Evolutionary conservation across 2,329 filamentous ascomycete genomes (phyloP).

Genomic region (Chaetomium sp.): DNA sequence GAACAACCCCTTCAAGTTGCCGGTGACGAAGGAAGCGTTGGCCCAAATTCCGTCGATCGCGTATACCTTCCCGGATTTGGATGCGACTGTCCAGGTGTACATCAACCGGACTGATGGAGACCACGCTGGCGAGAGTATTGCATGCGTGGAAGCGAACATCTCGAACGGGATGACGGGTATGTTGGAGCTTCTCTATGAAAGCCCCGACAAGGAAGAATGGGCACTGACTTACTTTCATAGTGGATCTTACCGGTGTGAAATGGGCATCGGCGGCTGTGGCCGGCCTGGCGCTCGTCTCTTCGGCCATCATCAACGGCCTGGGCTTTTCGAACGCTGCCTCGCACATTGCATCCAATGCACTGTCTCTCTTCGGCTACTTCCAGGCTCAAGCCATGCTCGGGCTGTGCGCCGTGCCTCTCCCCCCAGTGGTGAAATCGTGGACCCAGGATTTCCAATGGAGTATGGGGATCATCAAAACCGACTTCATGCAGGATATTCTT

Average conservation of each 20-base stretch:
- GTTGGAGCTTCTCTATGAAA: neutral
- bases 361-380: conserved; percentile 82
- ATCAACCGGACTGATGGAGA: conserved; percentile 57
- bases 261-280: conserved; percentile 76
- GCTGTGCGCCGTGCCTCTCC: conserved; percentile 65
- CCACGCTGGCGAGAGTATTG: conserved; percentile 49
- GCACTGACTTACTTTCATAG: conserved; percentile 27
- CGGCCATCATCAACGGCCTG: conserved; percentile 73
- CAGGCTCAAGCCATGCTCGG: conserved; percentile 80
- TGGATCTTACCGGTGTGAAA: conserved; percentile 71
- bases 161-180: conserved; percentile 68
- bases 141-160: conserved; percentile 72
- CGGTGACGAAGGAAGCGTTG: conserved; percentile 48
- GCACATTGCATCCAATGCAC: conserved; percentile 76
- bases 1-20: conserved; percentile 50
- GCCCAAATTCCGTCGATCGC: conserved; percentile 66
- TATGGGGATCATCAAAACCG: conserved; percentile 78
- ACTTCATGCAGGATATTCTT: conserved; percentile 70
- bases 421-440: conserved; percentile 77
- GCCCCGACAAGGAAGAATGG: neutral
- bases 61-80: conserved; percentile 76
- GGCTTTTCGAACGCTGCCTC: conserved; percentile 83
- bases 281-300: conserved; percentile 67
- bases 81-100: conserved; percentile 67
- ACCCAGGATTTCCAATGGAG: conserved; percentile 91